A percentile compares a stretch with the other conserved stretches of the same genome.
Conservation (phyloP, 2,329 filamentous ascomycete species). For the Fusarium sambucinum region DNA sequence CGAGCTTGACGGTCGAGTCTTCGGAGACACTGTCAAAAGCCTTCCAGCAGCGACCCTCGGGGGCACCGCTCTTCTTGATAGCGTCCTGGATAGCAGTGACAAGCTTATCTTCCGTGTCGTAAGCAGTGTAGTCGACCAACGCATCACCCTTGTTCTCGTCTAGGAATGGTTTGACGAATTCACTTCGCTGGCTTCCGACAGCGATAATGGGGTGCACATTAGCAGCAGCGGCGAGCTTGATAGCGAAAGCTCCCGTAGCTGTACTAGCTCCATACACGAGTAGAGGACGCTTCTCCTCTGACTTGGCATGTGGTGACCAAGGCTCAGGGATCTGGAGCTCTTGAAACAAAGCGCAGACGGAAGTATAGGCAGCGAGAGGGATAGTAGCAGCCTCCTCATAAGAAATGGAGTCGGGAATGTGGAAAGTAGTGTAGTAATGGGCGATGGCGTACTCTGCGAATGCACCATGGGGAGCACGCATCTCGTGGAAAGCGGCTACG, state of each 20-base stretch:
- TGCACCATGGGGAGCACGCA: constrained; percentile 62
- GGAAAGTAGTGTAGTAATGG: constrained; percentile 68
- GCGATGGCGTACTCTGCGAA: constrained; percentile 73
- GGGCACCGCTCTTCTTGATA: not conserved
- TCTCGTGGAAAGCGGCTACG: constrained; percentile 64
- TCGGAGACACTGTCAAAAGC: constrained; percentile 16
- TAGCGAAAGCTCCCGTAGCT: constrained; percentile 67
- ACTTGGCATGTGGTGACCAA: constrained; percentile 17
- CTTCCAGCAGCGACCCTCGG: constrained; percentile 13
- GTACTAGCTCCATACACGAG: constrained; percentile 65
- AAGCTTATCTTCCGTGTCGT: constrained; percentile 4
- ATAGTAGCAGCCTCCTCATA: constrained; percentile 25
- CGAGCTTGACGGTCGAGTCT: not conserved
- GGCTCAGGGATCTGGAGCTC: constrained; percentile 6
- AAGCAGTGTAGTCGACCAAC: constrained; percentile 15
- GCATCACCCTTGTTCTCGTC: constrained; percentile 30
- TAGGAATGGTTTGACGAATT: constrained; percentile 15
- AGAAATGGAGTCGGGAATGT: constrained; percentile 54
- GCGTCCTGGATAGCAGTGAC: constrained; percentile 12
- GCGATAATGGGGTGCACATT: constrained; percentile 71
- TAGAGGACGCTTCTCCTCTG: constrained; percentile 53
- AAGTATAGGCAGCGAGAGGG: constrained; percentile 19
- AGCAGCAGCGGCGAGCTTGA: constrained; percentile 63
- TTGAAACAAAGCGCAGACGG: constrained; percentile 21
- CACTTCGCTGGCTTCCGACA: constrained; percentile 59